Base-by-base conservation (phyloP, 106 monocot species). In the Triglochin maritima region DNA sequence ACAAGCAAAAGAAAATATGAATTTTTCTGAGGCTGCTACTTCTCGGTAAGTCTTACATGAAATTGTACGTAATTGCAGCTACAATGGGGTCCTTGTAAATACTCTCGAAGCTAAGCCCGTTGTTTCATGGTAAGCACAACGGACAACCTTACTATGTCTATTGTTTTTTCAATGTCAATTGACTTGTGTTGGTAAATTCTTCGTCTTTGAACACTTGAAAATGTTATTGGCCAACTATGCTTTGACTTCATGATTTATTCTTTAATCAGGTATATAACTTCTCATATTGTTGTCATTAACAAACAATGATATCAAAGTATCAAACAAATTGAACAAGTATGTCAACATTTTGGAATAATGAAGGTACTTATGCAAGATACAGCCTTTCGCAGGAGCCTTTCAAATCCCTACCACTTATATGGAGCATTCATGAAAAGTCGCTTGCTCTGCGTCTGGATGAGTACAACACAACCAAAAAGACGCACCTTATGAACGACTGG, bases 331-430 rank as follows among this genome's bases (percentile, higher is more conserved):
- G 29, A 29, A 29, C 29, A 29, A 29, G 29, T 29, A 29, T 29
- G 29, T 29, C 29, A 29, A 29, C 29, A 29, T 29, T 29, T 29
- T 29, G 29, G 29, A 29, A 29, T 29, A 29, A 29, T 29, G 29
- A 29, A 29, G 47, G 67, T 62, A 58, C 74, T 75, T 72, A 77
- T 79, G 17, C 58, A 68, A 62, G 73, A 64, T 76, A 79, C 91
- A 92, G 96, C 81, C 84, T 98, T 77, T 75, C 81, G 63, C 88
- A 88, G 84, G 96, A 98, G 74, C 96, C 96, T 84, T 98, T 98
- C 76, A 92, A 84, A 84, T 86, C 86, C 54, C 65, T 98, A 69
- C 96, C 96, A 72, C 74, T 92, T 69, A 80, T 92, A 74, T 98
- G 96, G 96, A 82, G 57, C n/a, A 69, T 98, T 46, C 71, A 79